These are phyloP conservation scores for Tillandsia leiboldiana DNA, from an alignment of 176 grass and related monocot species.

Conservation along the genomic window DNA sequence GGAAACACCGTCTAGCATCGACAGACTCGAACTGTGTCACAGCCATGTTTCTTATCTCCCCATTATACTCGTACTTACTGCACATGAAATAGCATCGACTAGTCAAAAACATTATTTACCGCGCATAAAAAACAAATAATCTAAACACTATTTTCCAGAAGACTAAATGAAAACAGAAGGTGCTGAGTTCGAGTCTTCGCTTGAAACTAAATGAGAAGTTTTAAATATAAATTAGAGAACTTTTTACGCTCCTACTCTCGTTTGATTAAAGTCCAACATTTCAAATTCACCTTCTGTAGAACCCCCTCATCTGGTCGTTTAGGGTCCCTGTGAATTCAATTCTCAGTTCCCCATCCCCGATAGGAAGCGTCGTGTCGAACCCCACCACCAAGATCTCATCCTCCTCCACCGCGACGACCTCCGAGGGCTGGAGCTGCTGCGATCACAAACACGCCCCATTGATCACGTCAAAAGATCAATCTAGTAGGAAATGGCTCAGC, in stretches of 20 bases:
- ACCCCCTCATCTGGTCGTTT: conserved; percentile 67
- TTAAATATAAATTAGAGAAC: too few relatives aligned
- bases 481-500: too few relatives aligned
- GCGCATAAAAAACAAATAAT: background rate
- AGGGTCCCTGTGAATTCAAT: conserved; percentile 57
- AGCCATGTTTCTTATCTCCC: conserved; percentile 49
- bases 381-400: conserved; percentile 53
- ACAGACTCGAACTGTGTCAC: conserved; percentile 80
- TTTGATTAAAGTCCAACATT: too few relatives aligned
- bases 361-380: conserved; percentile 35
- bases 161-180: too few relatives aligned
- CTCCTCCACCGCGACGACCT: conserved; percentile 28
- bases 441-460: background rate
- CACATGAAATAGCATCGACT: conserved; percentile 6
- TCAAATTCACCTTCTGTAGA: conserved; percentile 53
- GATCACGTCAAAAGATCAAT: too few relatives aligned
- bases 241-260: too few relatives aligned
- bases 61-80: conserved; percentile 54
- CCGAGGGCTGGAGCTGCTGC: conserved; percentile 28
- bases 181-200: background rate
- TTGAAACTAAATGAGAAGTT: background rate
- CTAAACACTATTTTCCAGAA: too few relatives aligned
- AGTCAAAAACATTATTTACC: background rate
- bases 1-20: conserved; percentile 75
- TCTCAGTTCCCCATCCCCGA: conserved; percentile 38